phyloP scores from a whole-genome alignment of 768 basidiomycete species.

The Lactarius hengduanensis region DNA sequence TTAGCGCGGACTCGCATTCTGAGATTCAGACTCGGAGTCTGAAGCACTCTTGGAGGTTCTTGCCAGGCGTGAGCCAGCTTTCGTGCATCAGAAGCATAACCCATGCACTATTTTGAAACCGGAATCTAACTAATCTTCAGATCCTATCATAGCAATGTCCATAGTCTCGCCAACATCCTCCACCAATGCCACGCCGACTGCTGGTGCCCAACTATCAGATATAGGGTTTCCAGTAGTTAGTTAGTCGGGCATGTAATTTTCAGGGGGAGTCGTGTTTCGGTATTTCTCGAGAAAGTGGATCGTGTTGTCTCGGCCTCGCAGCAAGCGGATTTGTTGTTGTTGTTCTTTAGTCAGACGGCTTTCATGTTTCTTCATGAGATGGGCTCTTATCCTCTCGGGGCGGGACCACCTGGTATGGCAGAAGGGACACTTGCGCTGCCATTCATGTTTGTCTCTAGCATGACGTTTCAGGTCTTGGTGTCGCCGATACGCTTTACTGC shows the following conservation, averaged over 20 bases:
- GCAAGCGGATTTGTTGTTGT: not conserved
- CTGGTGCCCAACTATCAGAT: no score
- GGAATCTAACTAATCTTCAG: not conserved
- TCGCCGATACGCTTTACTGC: conserved; percentile 1
- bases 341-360: not conserved
- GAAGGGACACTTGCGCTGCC: not conserved
- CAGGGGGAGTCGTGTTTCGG: no score
- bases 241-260: not conserved
- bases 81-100: not conserved
- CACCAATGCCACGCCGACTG: no score
- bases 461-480: conserved; percentile 4
- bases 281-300: conserved; percentile 5
- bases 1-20: no score
- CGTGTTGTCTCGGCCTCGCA: not conserved
- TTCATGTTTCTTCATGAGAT: not conserved
- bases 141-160: not conserved
- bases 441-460: not conserved
- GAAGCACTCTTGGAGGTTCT: no score
- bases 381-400: conserved; percentile 1
- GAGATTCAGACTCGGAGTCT: no score
- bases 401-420: conserved; percentile 5
- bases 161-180: not conserved
- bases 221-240: not conserved
- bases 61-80: not conserved
- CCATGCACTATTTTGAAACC: no score